Evolutionary conservation across 2,329 filamentous ascomycete species (phyloP).

Genomic region (Fusarium sp.): DNA sequence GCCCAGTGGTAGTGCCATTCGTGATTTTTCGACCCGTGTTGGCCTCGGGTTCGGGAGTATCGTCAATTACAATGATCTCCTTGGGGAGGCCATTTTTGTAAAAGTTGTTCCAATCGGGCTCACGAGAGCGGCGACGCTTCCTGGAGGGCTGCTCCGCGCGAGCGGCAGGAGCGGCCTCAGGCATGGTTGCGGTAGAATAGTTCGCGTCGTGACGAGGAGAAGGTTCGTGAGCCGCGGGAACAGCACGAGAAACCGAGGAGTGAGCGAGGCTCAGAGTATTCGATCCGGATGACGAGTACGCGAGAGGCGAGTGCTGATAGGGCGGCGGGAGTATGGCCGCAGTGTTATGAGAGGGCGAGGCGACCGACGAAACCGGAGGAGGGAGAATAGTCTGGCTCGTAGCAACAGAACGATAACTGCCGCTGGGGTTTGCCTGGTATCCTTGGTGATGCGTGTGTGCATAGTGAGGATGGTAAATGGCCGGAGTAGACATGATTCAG

Average conservation of each 20-base stretch:
- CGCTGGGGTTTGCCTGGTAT: constrained; percentile 42
- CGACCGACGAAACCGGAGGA: constrained; percentile 44
- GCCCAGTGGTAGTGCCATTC: constrained; percentile 46
- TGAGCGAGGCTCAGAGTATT: constrained; percentile 47
- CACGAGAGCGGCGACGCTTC: constrained; percentile 66
- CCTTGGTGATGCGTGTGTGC: constrained; percentile 46
- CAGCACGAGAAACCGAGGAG: constrained; percentile 43
- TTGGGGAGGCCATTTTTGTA: constrained; percentile 84
- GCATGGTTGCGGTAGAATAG: constrained; percentile 39
- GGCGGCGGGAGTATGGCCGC: constrained; percentile 38
- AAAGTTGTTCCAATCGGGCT: constrained; percentile 80
- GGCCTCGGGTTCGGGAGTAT: constrained; percentile 68
- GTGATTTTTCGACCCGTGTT: constrained; percentile 53
- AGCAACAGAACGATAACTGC: constrained; percentile 45
- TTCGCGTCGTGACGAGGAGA: constrained; percentile 43
- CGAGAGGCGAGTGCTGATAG: constrained; percentile 44
- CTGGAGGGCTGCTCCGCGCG: constrained; percentile 48
- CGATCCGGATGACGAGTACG: constrained; percentile 45
- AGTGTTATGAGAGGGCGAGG: constrained; percentile 40
- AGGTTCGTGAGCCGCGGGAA: constrained; percentile 46
- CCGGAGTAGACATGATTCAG: constrained; percentile 77
- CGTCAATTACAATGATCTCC: constrained; percentile 85
- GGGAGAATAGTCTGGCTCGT: constrained; percentile 42
- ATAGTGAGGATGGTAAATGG: constrained; percentile 49
- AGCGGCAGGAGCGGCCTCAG: constrained; percentile 42